A percentile compares a stretch with the other conserved stretches of the same genome.
phyloP scores from a whole-genome alignment of 23 red algal species.

The Gracilariopsis chorda region DNA sequence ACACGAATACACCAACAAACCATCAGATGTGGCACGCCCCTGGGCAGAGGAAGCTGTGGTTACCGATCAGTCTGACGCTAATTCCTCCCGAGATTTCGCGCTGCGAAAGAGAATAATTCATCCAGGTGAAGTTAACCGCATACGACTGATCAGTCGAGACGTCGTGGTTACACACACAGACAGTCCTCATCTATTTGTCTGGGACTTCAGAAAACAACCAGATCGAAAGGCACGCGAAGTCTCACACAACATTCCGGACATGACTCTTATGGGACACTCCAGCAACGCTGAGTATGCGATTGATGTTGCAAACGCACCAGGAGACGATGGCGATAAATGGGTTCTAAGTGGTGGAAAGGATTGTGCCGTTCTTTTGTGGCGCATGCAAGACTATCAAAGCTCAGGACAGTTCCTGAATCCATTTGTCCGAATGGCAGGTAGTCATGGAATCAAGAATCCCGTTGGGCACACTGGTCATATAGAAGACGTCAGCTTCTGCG shows the following conservation, averaged over 20 bases:
- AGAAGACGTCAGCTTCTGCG: conserved; percentile 79
- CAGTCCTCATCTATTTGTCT: conserved; percentile 74
- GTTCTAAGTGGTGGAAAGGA: conserved; percentile 72
- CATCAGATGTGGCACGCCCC: conserved; percentile 57
- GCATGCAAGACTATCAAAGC: conserved; percentile 50
- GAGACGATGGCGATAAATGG: conserved; percentile 27
- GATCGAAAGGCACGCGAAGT: conserved; percentile 62
- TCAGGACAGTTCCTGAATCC: conserved; percentile 1
- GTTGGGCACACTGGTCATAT: conserved; percentile 66
- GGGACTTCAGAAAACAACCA: conserved; percentile 80
- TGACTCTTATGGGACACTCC: conserved; percentile 67
- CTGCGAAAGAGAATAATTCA: conserved; percentile 85
- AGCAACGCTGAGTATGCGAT: conserved; percentile 74
- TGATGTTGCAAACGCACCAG: conserved; percentile 2
- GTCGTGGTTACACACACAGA: conserved; percentile 95
- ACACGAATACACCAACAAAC: conserved; percentile 53
- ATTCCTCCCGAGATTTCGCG: conserved; percentile 55
- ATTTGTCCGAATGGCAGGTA: conserved; percentile 11
- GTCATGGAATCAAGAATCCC: not conserved
- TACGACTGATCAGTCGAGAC: conserved; percentile 39
- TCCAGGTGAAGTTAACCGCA: conserved; percentile 89
- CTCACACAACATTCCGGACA: conserved; percentile 46
- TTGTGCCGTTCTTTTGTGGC: conserved; percentile 68
- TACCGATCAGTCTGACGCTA: conserved; percentile 34
- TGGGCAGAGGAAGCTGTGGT: conserved; percentile 54